Evolutionary conservation across 208 protist genomes (phyloP).

Genomic region (Trichomonas vaginalis): DNA sequence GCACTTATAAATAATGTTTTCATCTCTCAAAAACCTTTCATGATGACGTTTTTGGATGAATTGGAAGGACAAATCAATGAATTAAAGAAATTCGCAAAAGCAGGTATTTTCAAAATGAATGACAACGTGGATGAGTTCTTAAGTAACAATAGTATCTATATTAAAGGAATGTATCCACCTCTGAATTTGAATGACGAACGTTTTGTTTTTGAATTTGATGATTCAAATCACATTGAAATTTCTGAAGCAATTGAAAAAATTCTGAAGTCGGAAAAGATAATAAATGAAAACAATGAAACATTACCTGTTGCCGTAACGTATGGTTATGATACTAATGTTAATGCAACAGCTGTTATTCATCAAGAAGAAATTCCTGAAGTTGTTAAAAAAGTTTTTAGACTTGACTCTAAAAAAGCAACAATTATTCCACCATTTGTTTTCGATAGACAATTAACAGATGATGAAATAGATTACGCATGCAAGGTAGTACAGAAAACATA

Average conservation of each 20-base stretch:
- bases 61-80: background rate
- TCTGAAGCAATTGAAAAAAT: background rate
- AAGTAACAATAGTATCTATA: background rate
- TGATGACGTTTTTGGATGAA: background rate
- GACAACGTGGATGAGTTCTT: background rate
- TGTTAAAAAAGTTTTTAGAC: background rate
- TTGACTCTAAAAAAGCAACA: background rate
- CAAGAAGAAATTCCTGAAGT: background rate
- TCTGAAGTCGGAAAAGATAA: too few relatives aligned
- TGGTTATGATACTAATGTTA: background rate
- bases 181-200: background rate
- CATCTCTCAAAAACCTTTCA: background rate
- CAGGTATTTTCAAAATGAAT: background rate
- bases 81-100: background rate
- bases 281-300: background rate
- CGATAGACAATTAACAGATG: background rate
- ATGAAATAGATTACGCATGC: background rate
- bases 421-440: background rate
- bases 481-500: background rate
- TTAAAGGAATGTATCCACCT: background rate
- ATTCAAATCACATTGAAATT: background rate
- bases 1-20: background rate
- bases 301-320: background rate
- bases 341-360: background rate
- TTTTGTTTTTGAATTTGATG: background rate